Base-by-base conservation (phyloP, 2,329 filamentous ascomycete genomes). In the Alternaria alternata region DNA sequence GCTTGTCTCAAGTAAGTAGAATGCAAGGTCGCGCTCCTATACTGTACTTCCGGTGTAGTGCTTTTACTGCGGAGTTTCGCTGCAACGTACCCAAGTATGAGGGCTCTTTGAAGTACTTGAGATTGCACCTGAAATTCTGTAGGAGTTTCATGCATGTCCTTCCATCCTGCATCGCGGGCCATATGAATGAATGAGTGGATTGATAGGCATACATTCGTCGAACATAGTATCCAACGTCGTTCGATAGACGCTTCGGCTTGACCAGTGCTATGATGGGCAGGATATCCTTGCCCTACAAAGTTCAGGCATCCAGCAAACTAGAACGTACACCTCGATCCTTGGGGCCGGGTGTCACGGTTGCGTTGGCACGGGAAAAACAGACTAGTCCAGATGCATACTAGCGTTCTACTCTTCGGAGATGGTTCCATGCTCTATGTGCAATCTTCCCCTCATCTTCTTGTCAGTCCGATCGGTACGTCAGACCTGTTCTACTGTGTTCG, bases 371-470 rank as follows among this genome's bases (percentile, higher is more conserved):
- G n/a, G 12, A 4, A 14, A 11, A 34, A n/a, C 11, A 14, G 9
- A 22, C 30, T 36, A 36, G 20, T 14, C 30, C 18, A 9, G 12
- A 34, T 48, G 3, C 18, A 16, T 7, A n/a, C 30, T 36, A 34
- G 46, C 30, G 8, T 22, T 12, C 7, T n/a, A 14, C 22, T 9
- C 7, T n/a, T 22, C 18, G 7, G 30, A 48, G 12, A 48, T 36
- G 11, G 44, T 48, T 34, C 44, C 28, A 20, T 18, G 22, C 18
- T 24, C 30, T 24, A 48, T 36, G 18, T 22, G 22, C 22, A 16
- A 24, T 14, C 36, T 51, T 52, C 46, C 54, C 54, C 54, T 22
- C 36, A 52, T 52, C 20, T 51, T 22, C 52, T 34, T 48, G 46
- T 30, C 46, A 16, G 18, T 22, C 12, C 18, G 30, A 30, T 48